phyloP scores from a whole-genome alignment of 2,329 filamentous ascomycete genomes.

The Aspergillus fumigatiaffinis region DNA sequence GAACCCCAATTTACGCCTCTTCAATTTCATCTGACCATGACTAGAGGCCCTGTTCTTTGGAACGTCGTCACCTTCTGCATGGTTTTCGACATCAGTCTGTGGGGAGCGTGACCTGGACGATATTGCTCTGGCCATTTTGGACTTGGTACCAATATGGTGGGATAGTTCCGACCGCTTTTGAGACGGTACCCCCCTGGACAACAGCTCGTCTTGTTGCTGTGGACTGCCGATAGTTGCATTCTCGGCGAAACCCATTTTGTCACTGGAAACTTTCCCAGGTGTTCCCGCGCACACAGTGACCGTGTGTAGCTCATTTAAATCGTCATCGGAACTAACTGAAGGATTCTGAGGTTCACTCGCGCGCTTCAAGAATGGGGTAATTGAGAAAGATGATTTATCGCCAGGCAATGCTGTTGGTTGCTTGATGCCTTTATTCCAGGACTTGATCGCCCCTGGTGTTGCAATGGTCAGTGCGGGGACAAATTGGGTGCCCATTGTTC shows the following conservation, averaged over 20 bases:
- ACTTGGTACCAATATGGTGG: background rate
- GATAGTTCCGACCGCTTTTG: background rate
- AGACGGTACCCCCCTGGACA: background rate
- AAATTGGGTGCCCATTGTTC: conserved; percentile 28
- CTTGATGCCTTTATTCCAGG: conserved; percentile 55
- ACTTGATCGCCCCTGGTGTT: conserved; percentile 47
- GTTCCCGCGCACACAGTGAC: conserved; percentile 6
- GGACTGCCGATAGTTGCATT: background rate
- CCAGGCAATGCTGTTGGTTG: conserved; percentile 60
- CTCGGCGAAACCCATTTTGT: background rate
- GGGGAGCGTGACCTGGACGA: background rate
- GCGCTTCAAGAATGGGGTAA: conserved; percentile 87
- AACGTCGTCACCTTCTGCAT: conserved; percentile 1
- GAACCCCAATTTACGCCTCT: conserved; percentile 67
- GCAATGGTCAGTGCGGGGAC: conserved; percentile 47
- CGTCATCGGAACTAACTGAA: conserved; percentile 24
- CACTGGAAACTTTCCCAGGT: background rate
- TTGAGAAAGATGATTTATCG: conserved; percentile 88
- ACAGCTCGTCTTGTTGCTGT: background rate
- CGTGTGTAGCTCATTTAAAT: conserved; percentile 21
- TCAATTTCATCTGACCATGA: conserved; percentile 48
- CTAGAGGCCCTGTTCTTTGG: conserved; percentile 5
- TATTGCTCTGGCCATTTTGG: background rate
- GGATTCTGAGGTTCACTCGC: conserved; percentile 53
- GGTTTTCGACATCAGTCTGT: conserved; percentile 11